A percentile compares a stretch with the other conserved stretches of the same genome.
Evolutionary conservation across 1,284 basidiomycete species (phyloP).

Genomic region (Erythrobasidium hasegawianum): DNA sequence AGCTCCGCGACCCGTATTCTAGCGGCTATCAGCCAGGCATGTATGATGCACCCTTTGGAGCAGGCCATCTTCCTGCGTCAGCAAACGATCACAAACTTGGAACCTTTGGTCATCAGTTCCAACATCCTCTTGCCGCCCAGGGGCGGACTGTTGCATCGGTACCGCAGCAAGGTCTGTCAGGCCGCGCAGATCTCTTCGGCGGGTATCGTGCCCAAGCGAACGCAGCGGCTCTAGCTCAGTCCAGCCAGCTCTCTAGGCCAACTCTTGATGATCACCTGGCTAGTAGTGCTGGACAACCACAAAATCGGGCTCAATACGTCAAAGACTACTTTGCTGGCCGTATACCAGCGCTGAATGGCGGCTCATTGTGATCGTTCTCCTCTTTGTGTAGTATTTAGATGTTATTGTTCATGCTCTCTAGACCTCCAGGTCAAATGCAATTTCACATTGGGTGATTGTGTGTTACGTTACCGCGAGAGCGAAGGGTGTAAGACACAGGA

Average conservation of each 20-base stretch:
- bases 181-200: slow-evolving; percentile 20
- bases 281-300: not conserved
- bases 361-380: too few species aligned
- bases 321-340: too few species aligned
- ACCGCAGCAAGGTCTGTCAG: slow-evolving; percentile 14
- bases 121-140: slow-evolving; percentile 18
- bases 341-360: too few species aligned
- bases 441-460: too few species aligned
- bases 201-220: slow-evolving; percentile 24
- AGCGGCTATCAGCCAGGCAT: slow-evolving; percentile 10
- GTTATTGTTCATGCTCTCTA: too few species aligned
- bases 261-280: slow-evolving; percentile 32
- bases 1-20: slow-evolving; percentile 30
- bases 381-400: too few species aligned
- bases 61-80: not conserved
- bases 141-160: slow-evolving; percentile 32
- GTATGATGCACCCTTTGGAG: slow-evolving; percentile 16
- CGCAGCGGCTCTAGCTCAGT: not conserved
- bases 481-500: too few species aligned
- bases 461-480: too few species aligned
- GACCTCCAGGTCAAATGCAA: too few species aligned
- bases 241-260: slow-evolving; percentile 12
- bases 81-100: not conserved
- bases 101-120: not conserved
- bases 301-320: too few species aligned